Base-by-base conservation (phyloP, 345 rosid species). In the Rhodamnia argentea region DNA sequence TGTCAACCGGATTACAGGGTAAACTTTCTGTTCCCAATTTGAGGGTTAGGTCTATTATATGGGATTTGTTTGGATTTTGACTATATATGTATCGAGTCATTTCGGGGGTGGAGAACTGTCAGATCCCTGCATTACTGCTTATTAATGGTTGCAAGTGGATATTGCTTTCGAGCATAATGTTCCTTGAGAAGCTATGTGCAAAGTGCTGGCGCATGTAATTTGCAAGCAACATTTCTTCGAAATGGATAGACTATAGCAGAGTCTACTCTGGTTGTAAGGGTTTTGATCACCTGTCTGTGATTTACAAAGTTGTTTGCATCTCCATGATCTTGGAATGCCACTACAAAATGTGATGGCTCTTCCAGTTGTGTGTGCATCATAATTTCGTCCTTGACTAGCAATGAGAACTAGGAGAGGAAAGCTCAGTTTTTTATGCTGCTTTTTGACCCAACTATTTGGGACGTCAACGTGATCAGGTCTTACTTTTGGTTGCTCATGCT, bases 1-100 rank as follows among this genome's bases (percentile, higher is more conserved):
- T 18, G 93, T 92, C 85, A 98, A 95, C 90, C 88, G 99, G 82
- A 95, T 98, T 53, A 89, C 96, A 82, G 99, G 99, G 99, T 98
- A 96, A 87, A 42, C 5, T 55, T 84, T 75, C 40, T 64, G 37
- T 50, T 51, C 18, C 54, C 47, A 10, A 22, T 22, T 32, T 70
- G 44, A 3, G 13, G 11, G 44, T 18, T 52, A 27, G 58, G 32
- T 82, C 58, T 82, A 32, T 18, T 6, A 32, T 70, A 32, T 32
- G 78, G 20, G 78, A 70, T 70, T 70, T 70, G 78, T 70, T 70
- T 70, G 78, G 24, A 70, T 70, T 44, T 70, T 37, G 78, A 18
- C 37, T 64, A 18, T 64, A 16, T 9, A 32, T 5, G 44, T 70
- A 70, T 15, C 1, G 24, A 70, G 78, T 6, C 47, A 32, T 70